A percentile compares a stretch with the other conserved stretches of the same genome.
Evolutionary conservation across 768 basidiomycete genomes (phyloP).

Genomic region (Boletellus sp.): DNA sequence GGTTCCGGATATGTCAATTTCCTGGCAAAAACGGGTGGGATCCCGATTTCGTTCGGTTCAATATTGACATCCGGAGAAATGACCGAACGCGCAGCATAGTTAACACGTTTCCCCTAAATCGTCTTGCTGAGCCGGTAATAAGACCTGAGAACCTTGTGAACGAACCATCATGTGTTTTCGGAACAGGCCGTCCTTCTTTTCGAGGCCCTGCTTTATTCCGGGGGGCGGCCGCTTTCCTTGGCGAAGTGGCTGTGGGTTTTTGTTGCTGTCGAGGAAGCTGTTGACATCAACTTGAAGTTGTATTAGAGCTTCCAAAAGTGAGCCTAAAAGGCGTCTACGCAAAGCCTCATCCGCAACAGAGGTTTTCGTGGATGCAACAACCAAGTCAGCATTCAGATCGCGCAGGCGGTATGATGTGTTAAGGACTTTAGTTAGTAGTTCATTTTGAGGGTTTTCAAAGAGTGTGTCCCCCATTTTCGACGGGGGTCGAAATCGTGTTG

Average conservation of each 20-base stretch:
- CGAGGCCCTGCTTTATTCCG: slow-evolving; percentile 93
- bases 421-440: slow-evolving; percentile 77
- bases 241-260: slow-evolving; percentile 82
- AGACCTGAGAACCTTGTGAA: slow-evolving; percentile 5
- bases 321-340: slow-evolving; percentile 56
- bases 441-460: slow-evolving; percentile 96
- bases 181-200: slow-evolving; percentile 99
- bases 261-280: slow-evolving; percentile 94
- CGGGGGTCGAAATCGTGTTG: slow-evolving; percentile 94
- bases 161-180: slow-evolving; percentile 98
- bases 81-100: slow-evolving; percentile 99
- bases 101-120: slow-evolving; percentile 92
- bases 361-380: slow-evolving; percentile 56
- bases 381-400: slow-evolving; percentile 67
- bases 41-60: slow-evolving; percentile 96
- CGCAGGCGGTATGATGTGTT: slow-evolving; percentile 76
- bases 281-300: slow-evolving; percentile 95
- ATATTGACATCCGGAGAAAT: slow-evolving; percentile 99
- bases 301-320: slow-evolving; percentile 75
- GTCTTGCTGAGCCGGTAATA: background rate
- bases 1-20: slow-evolving; percentile 98
- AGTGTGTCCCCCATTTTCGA: slow-evolving; percentile 86
- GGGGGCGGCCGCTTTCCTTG: slow-evolving; percentile 88
- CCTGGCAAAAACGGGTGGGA: slow-evolving; percentile 95
- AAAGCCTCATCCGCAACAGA: slow-evolving; percentile 47